A percentile compares a stretch with the other conserved stretches of the same genome.
phyloP scores from a whole-genome alignment of 345 rosid species.

The Eucalyptus marginata region DNA sequence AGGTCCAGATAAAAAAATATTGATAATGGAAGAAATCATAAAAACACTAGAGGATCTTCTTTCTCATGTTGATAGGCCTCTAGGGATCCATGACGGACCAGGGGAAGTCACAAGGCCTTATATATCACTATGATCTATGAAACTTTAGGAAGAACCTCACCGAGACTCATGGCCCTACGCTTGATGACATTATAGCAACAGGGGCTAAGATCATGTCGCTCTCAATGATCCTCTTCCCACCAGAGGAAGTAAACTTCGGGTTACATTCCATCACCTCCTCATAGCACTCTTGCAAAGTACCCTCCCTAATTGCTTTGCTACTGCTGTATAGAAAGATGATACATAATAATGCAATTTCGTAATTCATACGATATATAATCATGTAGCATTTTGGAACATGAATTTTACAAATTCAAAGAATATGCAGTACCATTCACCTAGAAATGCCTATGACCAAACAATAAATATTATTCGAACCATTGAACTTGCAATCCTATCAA shows the following conservation, averaged over 20 bases:
- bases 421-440: too few species aligned
- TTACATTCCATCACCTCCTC: not conserved
- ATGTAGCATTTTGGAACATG: too few species aligned
- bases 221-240: not conserved
- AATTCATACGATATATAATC: too few species aligned
- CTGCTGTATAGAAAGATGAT: too few species aligned
- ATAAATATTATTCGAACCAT: fast-evolving
- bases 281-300: not conserved
- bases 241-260: fast-evolving
- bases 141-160: not conserved
- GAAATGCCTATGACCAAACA: too few species aligned
- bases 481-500: too few species aligned
- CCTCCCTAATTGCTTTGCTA: not conserved
- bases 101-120: fast-evolving
- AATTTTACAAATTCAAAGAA: too few species aligned
- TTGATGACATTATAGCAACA: not conserved
- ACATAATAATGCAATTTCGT: too few species aligned
- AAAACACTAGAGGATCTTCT: not conserved
- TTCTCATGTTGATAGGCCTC: not conserved
- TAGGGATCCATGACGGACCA: fast-evolving
- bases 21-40: not conserved
- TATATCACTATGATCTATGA: not conserved
- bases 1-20: not conserved
- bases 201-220: not conserved
- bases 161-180: fast-evolving